Evolutionary conservation across 1,284 basidiomycete species (phyloP).

Genomic region (Fereydounia khargensis): DNA sequence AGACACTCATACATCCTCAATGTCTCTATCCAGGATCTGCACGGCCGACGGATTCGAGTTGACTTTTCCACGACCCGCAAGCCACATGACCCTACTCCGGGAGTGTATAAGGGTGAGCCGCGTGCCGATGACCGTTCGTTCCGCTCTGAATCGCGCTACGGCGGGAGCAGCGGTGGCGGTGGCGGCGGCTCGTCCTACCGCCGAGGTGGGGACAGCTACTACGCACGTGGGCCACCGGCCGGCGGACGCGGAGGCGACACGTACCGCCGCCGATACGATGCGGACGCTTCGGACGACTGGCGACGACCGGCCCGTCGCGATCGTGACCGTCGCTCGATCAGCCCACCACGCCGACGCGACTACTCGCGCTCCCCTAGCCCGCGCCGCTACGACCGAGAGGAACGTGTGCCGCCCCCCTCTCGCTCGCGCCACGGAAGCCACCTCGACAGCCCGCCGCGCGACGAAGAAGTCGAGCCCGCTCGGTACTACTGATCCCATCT

Average conservation of each 20-base stretch:
- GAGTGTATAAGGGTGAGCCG: slow-evolving; percentile 69
- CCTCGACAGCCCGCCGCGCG: slow-evolving; percentile 34
- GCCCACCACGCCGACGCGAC: slow-evolving; percentile 14
- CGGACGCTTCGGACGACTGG: slow-evolving; percentile 38
- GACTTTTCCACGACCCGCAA: slow-evolving; percentile 92
- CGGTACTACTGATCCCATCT: slow-evolving; percentile 28
- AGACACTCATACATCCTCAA: not conserved
- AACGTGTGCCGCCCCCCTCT: slow-evolving; percentile 16
- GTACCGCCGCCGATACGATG: slow-evolving; percentile 5
- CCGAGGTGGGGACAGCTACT: not conserved
- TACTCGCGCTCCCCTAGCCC: not conserved
- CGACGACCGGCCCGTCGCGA: slow-evolving; percentile 18
- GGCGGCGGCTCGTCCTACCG: slow-evolving; percentile 4
- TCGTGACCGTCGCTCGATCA: slow-evolving; percentile 29
- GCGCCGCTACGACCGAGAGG: slow-evolving; percentile 12
- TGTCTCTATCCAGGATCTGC: slow-evolving; percentile 81
- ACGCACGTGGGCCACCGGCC: not conserved
- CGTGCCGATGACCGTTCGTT: slow-evolving; percentile 47
- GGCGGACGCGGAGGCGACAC: not conserved
- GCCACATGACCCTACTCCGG: slow-evolving; percentile 91
- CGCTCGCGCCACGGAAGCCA: slow-evolving; percentile 25
- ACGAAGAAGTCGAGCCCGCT: slow-evolving; percentile 27
- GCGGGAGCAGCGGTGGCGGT: not conserved
- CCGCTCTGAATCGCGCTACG: too few relatives aligned
- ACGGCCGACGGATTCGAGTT: slow-evolving; percentile 91